Base-by-base conservation (phyloP, 2,329 filamentous ascomycete species). In the Botrytis hyacinthi region DNA sequence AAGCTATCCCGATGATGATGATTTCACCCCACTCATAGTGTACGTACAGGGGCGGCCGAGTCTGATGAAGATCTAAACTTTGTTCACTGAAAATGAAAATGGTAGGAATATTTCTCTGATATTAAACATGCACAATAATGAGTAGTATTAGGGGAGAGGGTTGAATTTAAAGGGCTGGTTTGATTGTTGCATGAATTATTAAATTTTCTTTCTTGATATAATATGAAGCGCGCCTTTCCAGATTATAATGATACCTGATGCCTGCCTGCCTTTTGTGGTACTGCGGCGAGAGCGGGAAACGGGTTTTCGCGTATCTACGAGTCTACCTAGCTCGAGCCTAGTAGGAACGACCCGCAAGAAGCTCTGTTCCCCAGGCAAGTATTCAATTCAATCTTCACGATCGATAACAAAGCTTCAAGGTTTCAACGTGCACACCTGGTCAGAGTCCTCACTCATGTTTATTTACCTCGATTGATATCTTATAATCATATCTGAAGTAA, bases 11-110 rank as follows among this genome's bases (percentile, higher is more conserved):
- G 66, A 75, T 75, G 51, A 75, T 75, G 51, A 46, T 65, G 71
- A 59, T 35, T 74, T 74, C 76, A 78, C 76, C 70, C 75, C 76
- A 76, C 72, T 76, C 70, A 70, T 73, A 44, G 70, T 72, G 73
- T 73, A 72, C 71, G 57, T 29, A 57, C 51, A 57, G 51, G 51
- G 51, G 68, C 42, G 62, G 73, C 63, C 70, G 63, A 72, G 71
- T 60, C 66, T 22, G 46, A 44, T 44, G 59, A 60, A 69, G 46
- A 72, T 54, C n/a, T 18, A 26, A 40, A 59, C 14, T 44, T 42
- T 46, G 48, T 44, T 51, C 22, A 20, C 5, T 22, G 57, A 51
- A 65, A 62, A 29, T 26, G 26, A 60, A 69, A 59, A n/a, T 18
- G 26, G 26, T 35, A 73, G 54, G 51, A 54, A 29, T 37, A n/a